phyloP scores from a whole-genome alignment of 495 filamentous ascomycete genomes.

The Neurospora sublineolata region DNA sequence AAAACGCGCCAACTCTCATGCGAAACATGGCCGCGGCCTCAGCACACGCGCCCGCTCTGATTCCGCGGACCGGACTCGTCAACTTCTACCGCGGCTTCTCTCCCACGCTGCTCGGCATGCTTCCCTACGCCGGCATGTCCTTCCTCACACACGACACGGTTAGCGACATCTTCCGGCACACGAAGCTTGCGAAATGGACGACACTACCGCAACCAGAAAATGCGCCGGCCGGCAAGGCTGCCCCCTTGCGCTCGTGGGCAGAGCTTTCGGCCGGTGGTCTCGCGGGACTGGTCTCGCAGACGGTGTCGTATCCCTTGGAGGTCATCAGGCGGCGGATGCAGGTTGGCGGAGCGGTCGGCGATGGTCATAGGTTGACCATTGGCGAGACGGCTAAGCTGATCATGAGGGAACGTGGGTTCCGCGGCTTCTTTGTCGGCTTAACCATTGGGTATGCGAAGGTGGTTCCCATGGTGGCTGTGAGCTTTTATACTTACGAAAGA shows the following conservation, averaged over 20 bases:
- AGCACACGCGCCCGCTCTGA: conserved; percentile 20
- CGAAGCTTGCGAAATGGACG: conserved; percentile 55
- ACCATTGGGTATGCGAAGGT: conserved; percentile 94
- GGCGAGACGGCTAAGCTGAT: conserved; percentile 66
- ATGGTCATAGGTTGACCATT: conserved; percentile 67
- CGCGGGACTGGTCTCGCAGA: conserved; percentile 81
- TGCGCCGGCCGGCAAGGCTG: conserved; percentile 44
- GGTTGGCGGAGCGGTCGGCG: conserved; percentile 85
- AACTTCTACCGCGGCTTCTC: conserved; percentile 96
- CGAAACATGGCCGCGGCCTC: conserved; percentile 16
- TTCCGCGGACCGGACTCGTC: conserved; percentile 54
- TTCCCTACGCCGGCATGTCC: conserved; percentile 94
- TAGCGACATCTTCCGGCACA: conserved; percentile 66
- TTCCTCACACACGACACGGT: conserved; percentile 89
- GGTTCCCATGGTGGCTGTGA: conserved; percentile 77
- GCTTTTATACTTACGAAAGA: conserved; percentile 69
- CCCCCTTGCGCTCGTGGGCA: conserved; percentile 63
- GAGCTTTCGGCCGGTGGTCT: conserved; percentile 74
- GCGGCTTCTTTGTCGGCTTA: conserved; percentile 85
- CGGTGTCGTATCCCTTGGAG: conserved; percentile 84
- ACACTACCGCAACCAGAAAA: conserved; percentile 36
- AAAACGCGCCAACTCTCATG: conserved; percentile 10
- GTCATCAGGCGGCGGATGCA: conserved; percentile 90
- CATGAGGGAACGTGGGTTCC: conserved; percentile 59
- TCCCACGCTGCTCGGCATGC: conserved; percentile 81